Evolutionary conservation across 345 rosid genomes (phyloP).

Genomic region (Salix suchowensis): DNA sequence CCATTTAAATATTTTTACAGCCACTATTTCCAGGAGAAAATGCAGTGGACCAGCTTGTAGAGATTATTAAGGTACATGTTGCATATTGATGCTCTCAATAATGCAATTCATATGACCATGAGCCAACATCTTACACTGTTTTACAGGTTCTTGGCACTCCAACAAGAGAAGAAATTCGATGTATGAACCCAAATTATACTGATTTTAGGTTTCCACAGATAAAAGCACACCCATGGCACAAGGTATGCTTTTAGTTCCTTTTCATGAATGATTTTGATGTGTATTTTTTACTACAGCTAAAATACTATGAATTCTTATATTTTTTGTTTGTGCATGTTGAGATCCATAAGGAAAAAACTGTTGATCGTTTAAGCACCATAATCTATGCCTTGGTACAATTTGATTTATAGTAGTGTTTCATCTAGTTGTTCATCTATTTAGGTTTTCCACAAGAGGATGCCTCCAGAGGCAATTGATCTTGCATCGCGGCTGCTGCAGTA

Average conservation of each 20-base stretch:
- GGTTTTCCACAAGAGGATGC: slow-evolving; percentile 37
- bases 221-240: slow-evolving; percentile 38
- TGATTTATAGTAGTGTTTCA: background rate
- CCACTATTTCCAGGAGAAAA: slow-evolving; percentile 36
- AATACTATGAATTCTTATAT: background rate
- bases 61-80: slow-evolving; percentile 28
- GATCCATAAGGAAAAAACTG: background rate
- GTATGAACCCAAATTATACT: slow-evolving; percentile 36
- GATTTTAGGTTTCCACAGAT: slow-evolving; percentile 37
- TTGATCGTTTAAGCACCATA: background rate
- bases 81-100: background rate
- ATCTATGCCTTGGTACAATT: background rate
- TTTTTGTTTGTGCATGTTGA: background rate
- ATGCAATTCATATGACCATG: background rate
- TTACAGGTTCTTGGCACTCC: slow-evolving; percentile 35
- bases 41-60: slow-evolving; percentile 36
- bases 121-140: background rate
- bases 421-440: background rate
- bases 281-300: background rate
- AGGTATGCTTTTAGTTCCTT: slow-evolving; percentile 8
- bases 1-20: slow-evolving; percentile 8
- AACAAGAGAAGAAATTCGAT: slow-evolving; percentile 36
- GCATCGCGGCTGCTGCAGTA: slow-evolving; percentile 32
- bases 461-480: slow-evolving; percentile 37
- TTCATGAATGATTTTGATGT: background rate